Conservation (phyloP, 345 rosid species). For the Populus nigra region DNA sequence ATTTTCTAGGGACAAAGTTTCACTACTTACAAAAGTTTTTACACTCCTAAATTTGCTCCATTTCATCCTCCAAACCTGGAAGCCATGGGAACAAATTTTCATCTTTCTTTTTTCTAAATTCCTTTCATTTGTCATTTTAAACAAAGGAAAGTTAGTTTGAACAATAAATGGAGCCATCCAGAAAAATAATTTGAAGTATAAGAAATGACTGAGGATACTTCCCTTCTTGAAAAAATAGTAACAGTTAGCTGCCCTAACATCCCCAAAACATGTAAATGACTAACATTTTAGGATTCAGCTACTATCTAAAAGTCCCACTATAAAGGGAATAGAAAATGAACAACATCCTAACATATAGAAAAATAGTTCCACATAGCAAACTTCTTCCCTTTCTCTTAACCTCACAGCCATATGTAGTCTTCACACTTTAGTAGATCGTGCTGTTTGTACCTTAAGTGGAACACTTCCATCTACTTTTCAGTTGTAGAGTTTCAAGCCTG, state of each 20-base stretch:
- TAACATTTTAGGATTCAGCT: not conserved
- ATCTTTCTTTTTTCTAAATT: not conserved
- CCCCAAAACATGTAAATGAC: not conserved
- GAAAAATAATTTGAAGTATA: not conserved
- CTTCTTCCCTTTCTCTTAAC: not conserved
- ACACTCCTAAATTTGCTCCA: not conserved
- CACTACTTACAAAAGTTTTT: not conserved
- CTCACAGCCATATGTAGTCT: not conserved
- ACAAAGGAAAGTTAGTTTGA: not conserved
- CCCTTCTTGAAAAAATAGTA: not conserved
- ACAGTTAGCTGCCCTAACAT: not conserved
- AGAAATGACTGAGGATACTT: not conserved
- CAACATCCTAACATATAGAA: not conserved
- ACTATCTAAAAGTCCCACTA: not conserved
- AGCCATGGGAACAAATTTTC: too few relatives aligned
- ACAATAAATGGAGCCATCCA: not conserved
- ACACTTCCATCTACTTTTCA: not conserved
- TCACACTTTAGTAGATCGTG: slow-evolving; percentile 3
- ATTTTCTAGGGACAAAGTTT: not conserved
- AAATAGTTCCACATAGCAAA: not conserved
- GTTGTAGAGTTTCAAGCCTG: not conserved
- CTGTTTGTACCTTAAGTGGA: not conserved
- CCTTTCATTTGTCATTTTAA: not conserved
- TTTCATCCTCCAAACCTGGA: not conserved
- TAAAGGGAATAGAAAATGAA: not conserved